These are phyloP conservation scores for Gaultheria prostrata DNA, from an alignment of 148 eudicot species.

Conservation along the genomic window DNA sequence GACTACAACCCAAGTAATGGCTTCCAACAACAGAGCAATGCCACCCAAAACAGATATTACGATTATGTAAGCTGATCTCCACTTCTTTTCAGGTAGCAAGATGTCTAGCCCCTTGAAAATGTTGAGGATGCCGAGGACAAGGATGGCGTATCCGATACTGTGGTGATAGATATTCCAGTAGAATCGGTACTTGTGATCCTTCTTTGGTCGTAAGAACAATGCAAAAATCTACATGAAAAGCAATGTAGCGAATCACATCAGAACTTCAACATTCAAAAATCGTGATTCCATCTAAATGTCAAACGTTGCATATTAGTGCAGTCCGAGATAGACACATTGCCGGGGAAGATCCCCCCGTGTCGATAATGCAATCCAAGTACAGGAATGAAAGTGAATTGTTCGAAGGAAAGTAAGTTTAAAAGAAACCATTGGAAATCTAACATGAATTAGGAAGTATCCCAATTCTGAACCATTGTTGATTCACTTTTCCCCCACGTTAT, in stretches of 20 bases:
- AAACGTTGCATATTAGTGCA: not conserved
- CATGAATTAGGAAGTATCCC: not conserved
- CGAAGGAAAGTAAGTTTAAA: not conserved
- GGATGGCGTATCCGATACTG: slow-evolving; percentile 63
- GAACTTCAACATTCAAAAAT: not conserved
- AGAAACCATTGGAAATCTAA: not conserved
- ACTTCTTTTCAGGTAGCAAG: slow-evolving; percentile 65
- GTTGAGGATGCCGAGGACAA: slow-evolving; percentile 73
- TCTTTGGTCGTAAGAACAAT: slow-evolving; percentile 74
- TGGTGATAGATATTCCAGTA: slow-evolving; percentile 94
- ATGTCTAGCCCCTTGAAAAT: slow-evolving; percentile 87
- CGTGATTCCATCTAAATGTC: not conserved
- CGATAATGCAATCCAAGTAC: not conserved
- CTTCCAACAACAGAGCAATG: slow-evolving; percentile 62
- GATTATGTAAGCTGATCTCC: slow-evolving; percentile 60
- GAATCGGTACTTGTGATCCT: slow-evolving; percentile 78
- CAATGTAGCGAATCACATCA: not conserved
- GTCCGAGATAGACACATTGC: not conserved
- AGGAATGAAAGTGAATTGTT: not conserved
- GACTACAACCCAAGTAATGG: slow-evolving; percentile 70
- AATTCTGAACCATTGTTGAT: not conserved
- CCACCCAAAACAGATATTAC: slow-evolving; percentile 52
- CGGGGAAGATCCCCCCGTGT: not conserved
- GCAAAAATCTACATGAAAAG: slow-evolving; percentile 59
- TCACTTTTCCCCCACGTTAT: not conserved